Percentiles rank a stretch among this genome's conserved stretches.
These are phyloP conservation scores for Elaeis guineensis DNA, from an alignment of 176 grass and related monocot species.

Conservation along the genomic window DNA sequence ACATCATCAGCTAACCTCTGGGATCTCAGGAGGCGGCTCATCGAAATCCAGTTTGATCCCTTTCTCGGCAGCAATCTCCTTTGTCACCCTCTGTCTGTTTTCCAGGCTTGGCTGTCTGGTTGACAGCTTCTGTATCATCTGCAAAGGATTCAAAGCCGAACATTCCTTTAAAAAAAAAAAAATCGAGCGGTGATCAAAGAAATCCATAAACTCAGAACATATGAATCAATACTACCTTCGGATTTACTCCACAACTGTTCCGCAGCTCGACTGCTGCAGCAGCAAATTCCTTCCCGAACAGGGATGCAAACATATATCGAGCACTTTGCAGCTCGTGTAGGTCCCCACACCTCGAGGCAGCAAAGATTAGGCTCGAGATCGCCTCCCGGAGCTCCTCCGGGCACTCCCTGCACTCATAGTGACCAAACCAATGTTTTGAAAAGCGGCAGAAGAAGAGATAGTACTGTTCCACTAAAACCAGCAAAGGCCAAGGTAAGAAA, in stretches of 20 bases:
- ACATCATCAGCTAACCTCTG: constrained; percentile 1
- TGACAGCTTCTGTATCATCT: constrained; percentile 84
- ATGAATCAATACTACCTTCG: constrained; percentile 32
- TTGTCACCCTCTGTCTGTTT: constrained; percentile 43
- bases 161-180: no score
- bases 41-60: constrained; percentile 47
- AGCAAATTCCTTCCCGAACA: constrained; percentile 64
- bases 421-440: no score
- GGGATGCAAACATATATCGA: constrained; percentile 32
- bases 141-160: neutral
- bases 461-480: neutral
- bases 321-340: constrained; percentile 71
- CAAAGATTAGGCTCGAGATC: constrained; percentile 55
- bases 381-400: constrained; percentile 87
- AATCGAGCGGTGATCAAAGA: no score
- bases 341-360: constrained; percentile 56
- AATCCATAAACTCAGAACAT: no score
- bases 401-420: constrained; percentile 23
- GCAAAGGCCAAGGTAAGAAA: neutral
- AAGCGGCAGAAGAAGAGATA: no score
- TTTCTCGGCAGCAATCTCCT: constrained; percentile 75
- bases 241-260: constrained; percentile 47
- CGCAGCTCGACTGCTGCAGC: constrained; percentile 36
- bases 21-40: constrained; percentile 8
- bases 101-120: constrained; percentile 63